Base-by-base conservation (phyloP, 768 basidiomycete genomes). In the Hortiboletus flavorubellus region DNA sequence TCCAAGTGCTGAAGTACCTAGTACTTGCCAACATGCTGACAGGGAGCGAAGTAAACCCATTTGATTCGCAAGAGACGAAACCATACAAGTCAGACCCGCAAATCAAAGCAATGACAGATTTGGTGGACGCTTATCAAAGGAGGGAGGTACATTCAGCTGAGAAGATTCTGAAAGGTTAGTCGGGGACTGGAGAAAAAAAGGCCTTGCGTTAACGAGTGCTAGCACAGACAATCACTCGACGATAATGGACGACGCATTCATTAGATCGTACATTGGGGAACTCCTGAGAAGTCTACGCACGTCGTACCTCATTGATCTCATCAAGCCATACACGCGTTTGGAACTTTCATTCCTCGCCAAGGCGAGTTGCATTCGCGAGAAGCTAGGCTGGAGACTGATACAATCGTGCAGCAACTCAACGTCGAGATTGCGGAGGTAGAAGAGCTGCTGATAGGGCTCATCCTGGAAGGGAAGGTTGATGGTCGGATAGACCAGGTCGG, bases 61-160 rank as follows among this genome's bases (percentile, higher is more conserved):
- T 99, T 66, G 97, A 98, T 74, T 94, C 92, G 68, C 97, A 99
- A 72, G 97, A 99, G 77, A 98, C 97, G 11, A 99, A 99, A 69
- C 97, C 97, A 84, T 98, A 67, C 68, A 98, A 98, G 78, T 91
- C 83, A 50, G 92, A 98, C 65, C 86, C 93, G 10, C 90, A 99
- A 71, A 98, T 99, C 68, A 92, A 87, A 53, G 97, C 97, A 7
- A 98, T 99, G 96, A 98, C 96, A 1, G 91, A 91, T 64, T 80
- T 99, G 26, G 97, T 99, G 15, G 88, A 92, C 59, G 97, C 97
- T 0, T 99, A 99, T 72, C 96, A 98, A 66, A 82, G 91, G 41
- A 84, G 95, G 55, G 95, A 98, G 66, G 96, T 98, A 1, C 95
- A 98, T 70, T 81, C 89, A n/a, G 97, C 97, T 0, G 96, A 99